These are phyloP conservation scores for Silene vulgaris DNA, from an alignment of 179 eudicot species.

Conservation along the genomic window DNA sequence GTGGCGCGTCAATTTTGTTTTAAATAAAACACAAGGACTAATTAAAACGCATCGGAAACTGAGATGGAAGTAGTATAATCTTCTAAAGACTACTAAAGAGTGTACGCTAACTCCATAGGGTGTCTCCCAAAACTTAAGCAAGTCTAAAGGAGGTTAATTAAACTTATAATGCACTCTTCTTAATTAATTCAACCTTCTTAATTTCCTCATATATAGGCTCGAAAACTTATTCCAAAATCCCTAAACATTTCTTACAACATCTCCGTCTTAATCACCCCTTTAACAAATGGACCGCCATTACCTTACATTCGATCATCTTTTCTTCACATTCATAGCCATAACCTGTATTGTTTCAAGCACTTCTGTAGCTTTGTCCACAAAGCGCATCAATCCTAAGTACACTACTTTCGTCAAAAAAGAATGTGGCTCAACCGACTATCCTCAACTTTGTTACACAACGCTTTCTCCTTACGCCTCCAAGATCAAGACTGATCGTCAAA, in stretches of 20 bases:
- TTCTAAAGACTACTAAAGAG: background rate
- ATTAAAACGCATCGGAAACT: background rate
- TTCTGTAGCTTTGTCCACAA: conserved; percentile 11
- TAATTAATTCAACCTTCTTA: conserved; percentile 2
- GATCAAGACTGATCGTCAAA: background rate
- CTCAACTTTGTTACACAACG: conserved; percentile 9
- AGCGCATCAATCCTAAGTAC: background rate
- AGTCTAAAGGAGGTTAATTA: background rate
- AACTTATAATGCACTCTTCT: background rate
- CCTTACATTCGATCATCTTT: background rate
- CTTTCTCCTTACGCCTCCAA: conserved; percentile 17
- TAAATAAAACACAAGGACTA: no score
- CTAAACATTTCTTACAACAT: background rate
- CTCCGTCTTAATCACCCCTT: background rate
- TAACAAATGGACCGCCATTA: background rate
- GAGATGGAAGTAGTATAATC: background rate
- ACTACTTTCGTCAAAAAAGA: conserved; percentile 6
- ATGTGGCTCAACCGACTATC: conserved; percentile 13
- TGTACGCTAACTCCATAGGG: background rate
- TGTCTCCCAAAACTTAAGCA: conserved; percentile 7
- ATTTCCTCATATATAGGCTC: background rate
- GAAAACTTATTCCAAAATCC: background rate
- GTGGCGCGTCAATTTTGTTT: no score
- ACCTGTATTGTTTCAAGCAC: conserved; percentile 1
- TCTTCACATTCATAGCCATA: background rate